phyloP scores from a whole-genome alignment of 1,139 yeast species.

The Taiozyma sp. region DNA sequence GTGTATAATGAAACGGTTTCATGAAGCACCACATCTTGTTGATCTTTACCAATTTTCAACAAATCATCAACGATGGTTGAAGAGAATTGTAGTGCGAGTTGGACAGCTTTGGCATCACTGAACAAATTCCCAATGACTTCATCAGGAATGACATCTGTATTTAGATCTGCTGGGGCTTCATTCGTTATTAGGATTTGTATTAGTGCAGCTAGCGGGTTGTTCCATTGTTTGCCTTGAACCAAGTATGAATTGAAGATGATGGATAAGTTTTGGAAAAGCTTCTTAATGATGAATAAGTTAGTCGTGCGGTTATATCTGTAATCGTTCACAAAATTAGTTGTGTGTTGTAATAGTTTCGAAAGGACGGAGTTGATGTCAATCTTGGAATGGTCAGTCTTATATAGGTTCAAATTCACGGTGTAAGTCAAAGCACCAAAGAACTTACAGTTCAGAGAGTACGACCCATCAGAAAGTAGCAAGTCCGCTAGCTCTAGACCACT shows the following conservation, averaged over 20 bases:
- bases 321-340: slow-evolving; percentile 8
- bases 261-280: slow-evolving; percentile 50
- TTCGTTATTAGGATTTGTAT: slow-evolving; percentile 21
- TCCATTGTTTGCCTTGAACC: slow-evolving; percentile 31
- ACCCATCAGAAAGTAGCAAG: slow-evolving; percentile 34
- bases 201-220: slow-evolving; percentile 34
- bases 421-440: slow-evolving; percentile 74
- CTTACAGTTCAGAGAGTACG: slow-evolving; percentile 43
- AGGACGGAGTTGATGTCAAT: slow-evolving; percentile 17
- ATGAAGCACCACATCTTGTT: slow-evolving; percentile 28
- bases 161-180: slow-evolving; percentile 5
- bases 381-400: slow-evolving; percentile 9
- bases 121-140: slow-evolving; percentile 16
- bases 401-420: slow-evolving; percentile 46
- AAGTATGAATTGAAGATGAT: slow-evolving; percentile 38
- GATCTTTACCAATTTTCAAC: slow-evolving; percentile 31
- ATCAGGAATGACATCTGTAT: slow-evolving; percentile 22
- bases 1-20: slow-evolving; percentile 27
- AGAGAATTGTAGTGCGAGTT: slow-evolving; percentile 33
- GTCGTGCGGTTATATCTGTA: slow-evolving; percentile 7
- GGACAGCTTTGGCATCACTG: slow-evolving; percentile 7
- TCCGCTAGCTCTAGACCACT: slow-evolving; percentile 49
- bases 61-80: slow-evolving; percentile 57
- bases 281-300: slow-evolving; percentile 34
- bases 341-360: slow-evolving; percentile 21